Percentiles rank a stretch among this genome's conserved stretches.
Evolutionary conservation across 345 rosid species (phyloP).

Genomic region (Lumnitzera littorea): DNA sequence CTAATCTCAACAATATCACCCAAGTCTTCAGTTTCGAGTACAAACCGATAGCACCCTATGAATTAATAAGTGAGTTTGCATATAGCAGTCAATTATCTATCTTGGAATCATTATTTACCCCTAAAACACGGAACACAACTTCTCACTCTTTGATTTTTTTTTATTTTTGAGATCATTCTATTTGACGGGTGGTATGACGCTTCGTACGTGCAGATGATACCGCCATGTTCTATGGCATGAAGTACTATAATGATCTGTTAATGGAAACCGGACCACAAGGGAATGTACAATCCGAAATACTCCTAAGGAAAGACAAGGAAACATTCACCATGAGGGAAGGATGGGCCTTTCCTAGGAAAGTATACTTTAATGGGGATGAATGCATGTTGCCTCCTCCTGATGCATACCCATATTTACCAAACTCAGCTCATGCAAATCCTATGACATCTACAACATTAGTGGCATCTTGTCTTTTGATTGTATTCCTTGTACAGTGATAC

Average conservation of each 20-base stretch:
- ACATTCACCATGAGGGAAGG: slow-evolving; percentile 84
- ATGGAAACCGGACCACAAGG: slow-evolving; percentile 81
- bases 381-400: slow-evolving; percentile 97
- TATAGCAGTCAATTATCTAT: slow-evolving; percentile 3
- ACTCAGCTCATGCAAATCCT: slow-evolving; percentile 23
- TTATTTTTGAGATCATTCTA: no score
- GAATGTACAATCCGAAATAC: slow-evolving; percentile 79
- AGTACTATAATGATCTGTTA: slow-evolving; percentile 75
- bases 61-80: slow-evolving; percentile 45
- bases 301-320: slow-evolving; percentile 62
- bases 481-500: slow-evolving; percentile 14
- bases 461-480: slow-evolving; percentile 21
- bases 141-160: no score
- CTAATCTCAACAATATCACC: slow-evolving; percentile 54
- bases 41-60: slow-evolving; percentile 45
- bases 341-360: slow-evolving; percentile 86
- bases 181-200: no score
- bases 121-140: no score
- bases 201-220: slow-evolving; percentile 59
- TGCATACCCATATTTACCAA: slow-evolving; percentile 80
- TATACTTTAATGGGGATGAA: slow-evolving; percentile 86
- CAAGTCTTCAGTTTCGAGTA: slow-evolving; percentile 56
- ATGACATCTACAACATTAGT: slow-evolving; percentile 12
- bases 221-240: slow-evolving; percentile 83
- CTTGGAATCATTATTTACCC: no score